These are phyloP conservation scores for Alternaria brassicae DNA, from an alignment of 2,329 filamentous ascomycete genomes.

Conservation along the genomic window DNA sequence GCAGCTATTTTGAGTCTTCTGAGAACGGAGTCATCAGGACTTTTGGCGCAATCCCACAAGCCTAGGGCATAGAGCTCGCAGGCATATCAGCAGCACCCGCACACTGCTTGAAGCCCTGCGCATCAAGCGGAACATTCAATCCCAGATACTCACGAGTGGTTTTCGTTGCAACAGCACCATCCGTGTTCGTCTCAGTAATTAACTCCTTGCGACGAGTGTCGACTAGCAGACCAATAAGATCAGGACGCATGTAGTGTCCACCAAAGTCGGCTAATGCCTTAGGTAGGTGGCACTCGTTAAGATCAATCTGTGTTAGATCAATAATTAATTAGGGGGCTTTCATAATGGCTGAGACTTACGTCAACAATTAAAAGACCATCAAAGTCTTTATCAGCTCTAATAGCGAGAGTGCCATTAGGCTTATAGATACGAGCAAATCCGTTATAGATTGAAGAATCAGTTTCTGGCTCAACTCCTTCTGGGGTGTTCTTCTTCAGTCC, in stretches of 20 bases:
- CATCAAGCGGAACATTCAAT: constrained; percentile 31
- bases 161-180: constrained; percentile 31
- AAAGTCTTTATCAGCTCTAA: constrained; percentile 61
- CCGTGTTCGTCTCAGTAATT: constrained; percentile 33
- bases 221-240: constrained; percentile 62
- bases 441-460: constrained; percentile 58
- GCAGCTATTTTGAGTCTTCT: too few species aligned
- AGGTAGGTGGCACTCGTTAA: constrained; percentile 49
- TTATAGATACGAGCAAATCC: constrained; percentile 63
- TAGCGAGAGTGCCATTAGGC: constrained; percentile 60
- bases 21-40: too few species aligned
- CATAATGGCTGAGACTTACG: constrained; percentile 40
- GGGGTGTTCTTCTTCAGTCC: constrained; percentile 62
- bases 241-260: constrained; percentile 65
- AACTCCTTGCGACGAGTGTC: constrained; percentile 59
- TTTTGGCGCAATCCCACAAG: too few species aligned
- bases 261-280: constrained; percentile 63
- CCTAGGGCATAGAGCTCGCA: background rate
- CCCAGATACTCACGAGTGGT: constrained; percentile 36
- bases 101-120: constrained; percentile 20
- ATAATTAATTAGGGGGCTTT: too few species aligned
- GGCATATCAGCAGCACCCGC: background rate
- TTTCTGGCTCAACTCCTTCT: constrained; percentile 51
- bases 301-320: constrained; percentile 54
- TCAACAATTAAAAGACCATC: constrained; percentile 63